A percentile compares a stretch with the other conserved stretches of the same genome.
These are phyloP conservation scores for Emydomyces testavorans DNA, from an alignment of 2,329 filamentous ascomycete species.

Conservation along the genomic window DNA sequence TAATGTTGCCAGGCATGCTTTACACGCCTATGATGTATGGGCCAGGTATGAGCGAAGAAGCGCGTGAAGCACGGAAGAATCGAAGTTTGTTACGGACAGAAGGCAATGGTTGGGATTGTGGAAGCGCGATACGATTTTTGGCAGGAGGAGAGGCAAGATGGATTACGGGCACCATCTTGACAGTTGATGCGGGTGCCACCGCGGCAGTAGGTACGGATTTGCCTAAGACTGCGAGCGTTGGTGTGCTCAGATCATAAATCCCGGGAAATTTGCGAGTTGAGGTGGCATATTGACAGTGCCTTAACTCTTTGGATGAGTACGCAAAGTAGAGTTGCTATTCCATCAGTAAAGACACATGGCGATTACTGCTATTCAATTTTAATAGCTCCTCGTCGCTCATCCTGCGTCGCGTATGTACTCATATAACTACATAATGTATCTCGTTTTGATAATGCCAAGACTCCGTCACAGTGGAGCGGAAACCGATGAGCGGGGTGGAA, in stretches of 20 bases:
- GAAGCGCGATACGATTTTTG: slow-evolving; percentile 42
- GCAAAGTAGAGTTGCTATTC: too few species aligned
- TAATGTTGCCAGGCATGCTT: slow-evolving; percentile 31
- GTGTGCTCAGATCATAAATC: slow-evolving; percentile 16
- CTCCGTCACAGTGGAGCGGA: background rate
- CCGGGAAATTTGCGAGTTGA: background rate
- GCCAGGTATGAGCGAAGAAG: slow-evolving; percentile 41
- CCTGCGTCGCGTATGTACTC: too few species aligned
- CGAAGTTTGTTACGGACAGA: slow-evolving; percentile 43
- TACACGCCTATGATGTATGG: slow-evolving; percentile 48
- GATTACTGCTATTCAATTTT: too few species aligned
- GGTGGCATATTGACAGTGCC: too few species aligned
- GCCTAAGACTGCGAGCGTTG: slow-evolving; percentile 30
- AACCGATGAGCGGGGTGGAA: background rate
- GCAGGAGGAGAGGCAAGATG: slow-evolving; percentile 43
- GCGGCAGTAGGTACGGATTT: slow-evolving; percentile 35
- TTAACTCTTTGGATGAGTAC: too few species aligned
- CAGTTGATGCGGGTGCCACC: slow-evolving; percentile 40
- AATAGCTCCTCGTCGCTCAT: too few species aligned
- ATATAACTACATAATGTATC: too few species aligned
- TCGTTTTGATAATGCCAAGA: background rate
- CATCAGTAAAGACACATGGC: too few species aligned
- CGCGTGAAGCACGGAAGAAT: slow-evolving; percentile 39
- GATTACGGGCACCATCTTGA: slow-evolving; percentile 41
- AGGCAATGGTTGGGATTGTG: slow-evolving; percentile 45